These are phyloP conservation scores for Xerocomellus amylosporus DNA, from an alignment of 768 basidiomycete genomes.

Conservation along the genomic window DNA sequence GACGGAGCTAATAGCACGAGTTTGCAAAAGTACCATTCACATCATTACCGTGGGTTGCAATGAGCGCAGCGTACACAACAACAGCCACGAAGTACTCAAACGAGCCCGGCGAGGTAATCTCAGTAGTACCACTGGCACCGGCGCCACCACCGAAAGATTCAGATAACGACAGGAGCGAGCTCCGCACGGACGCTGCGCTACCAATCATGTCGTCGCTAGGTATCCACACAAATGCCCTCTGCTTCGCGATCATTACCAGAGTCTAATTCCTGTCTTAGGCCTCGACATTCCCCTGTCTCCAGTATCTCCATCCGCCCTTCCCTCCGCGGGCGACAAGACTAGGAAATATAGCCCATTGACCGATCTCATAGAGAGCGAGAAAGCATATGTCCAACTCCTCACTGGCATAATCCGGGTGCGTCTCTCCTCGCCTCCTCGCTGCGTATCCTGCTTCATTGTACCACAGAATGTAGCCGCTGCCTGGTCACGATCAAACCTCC, in stretches of 20 bases:
- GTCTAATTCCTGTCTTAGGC: conserved; percentile 21
- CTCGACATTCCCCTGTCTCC: conserved; percentile 24
- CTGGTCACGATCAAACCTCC: conserved; percentile 94
- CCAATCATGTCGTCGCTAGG: conserved; percentile 24
- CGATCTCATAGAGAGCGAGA: conserved; percentile 94
- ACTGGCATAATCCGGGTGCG: conserved; percentile 88
- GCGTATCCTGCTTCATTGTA: conserved; percentile 9
- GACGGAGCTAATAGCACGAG: background rate
- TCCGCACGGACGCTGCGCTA: background rate
- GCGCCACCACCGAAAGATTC: conserved; percentile 21
- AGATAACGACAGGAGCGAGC: conserved; percentile 3
- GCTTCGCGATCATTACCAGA: background rate
- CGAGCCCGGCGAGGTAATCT: background rate
- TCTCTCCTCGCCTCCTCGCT: conserved; percentile 14
- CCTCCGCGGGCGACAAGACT: conserved; percentile 42
- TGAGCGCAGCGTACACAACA: conserved; percentile 7
- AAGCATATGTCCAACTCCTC: conserved; percentile 84
- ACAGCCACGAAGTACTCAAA: background rate
- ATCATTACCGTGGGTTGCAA: background rate
- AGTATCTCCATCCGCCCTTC: conserved; percentile 18
- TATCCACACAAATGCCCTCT: conserved; percentile 9
- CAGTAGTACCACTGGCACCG: background rate
- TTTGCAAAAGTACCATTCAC: background rate
- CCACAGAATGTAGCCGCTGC: conserved; percentile 94
- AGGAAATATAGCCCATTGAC: conserved; percentile 79